Base-by-base conservation (phyloP, 176 grass and related monocot genomes). In the Carex littledalei region DNA sequence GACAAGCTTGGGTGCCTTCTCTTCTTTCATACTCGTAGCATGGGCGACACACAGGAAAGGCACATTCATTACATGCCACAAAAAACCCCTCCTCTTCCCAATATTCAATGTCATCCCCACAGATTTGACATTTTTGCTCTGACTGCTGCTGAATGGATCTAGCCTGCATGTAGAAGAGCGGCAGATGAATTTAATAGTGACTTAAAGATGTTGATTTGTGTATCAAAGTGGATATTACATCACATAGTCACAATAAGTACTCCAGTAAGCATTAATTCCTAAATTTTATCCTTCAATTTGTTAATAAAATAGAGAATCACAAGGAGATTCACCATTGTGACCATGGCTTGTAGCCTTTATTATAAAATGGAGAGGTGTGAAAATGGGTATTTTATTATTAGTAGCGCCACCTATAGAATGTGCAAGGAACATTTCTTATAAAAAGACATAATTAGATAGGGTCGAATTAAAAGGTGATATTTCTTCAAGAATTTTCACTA, bases 11-110 rank as follows among this genome's bases (percentile, higher is more conserved):
- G 61, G 62, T 81, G 43, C 88, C 88, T 85, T 90, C 88, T 78
- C 63, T 86, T 31, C 88, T 84, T 86, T 90, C 88, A 26, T 90
- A 90, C 68, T 87, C 73, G 17, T 90, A 90, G 80, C 88, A 90
- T 43, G 63, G 74, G 13, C 85, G 79, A 39, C 88, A 90, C 29
- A 90, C 80, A 70, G 88, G 88, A 77, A 90, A 87, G 17, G 84
- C 88, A 62, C 88, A 90, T 47, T 90, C 88, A 53, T 90, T 87
- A 78, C 88, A 90, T 14, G 88, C 88, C 67, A 90, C 81, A 41
- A 90, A 90, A 63, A 73, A 59, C 35, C 86, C 88, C 8, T 87
- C 80, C 41, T 67, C 79, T 72, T 90, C 73, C 15, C 3, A 50
- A 63, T 54, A 80, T 52, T 90, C 81, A 34, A 90, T 84, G 18